Evolutionary conservation across 164 flowering plant genomes (phyloP), one percentile per base, ranked within the genome.

Genomic region (Chimonanthus salicifolius): DNA sequence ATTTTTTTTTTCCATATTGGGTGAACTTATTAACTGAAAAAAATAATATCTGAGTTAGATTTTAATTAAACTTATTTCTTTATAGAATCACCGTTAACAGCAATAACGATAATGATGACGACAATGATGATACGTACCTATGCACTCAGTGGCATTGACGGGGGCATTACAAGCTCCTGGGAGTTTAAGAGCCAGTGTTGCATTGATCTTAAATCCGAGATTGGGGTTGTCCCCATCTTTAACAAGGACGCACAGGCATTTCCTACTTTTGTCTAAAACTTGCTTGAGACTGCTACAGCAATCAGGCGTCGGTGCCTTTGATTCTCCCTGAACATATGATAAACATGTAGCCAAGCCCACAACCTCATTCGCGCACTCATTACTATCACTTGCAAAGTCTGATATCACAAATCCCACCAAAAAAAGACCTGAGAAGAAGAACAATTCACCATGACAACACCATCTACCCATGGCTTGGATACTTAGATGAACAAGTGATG

Each of bases 231-330:
- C 74, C 6, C 86, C 64, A 64, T 92, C 92, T 77, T 84, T 87
- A 11, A 91, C 77, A 44, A 93, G 78, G 43, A 92, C 43, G 49
- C 98, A 92, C 2, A 92, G 73, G 75, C 98, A 92, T 20, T 87
- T 84, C 76, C 58, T 81, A 82, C 87, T 85, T 76, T 79, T 85
- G 2, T 65, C 75, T 13, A 91, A 71, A 3, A 90, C 87, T 64
- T 80, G 73, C 49, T 86, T 83, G 45, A 93, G 83, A 0, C 93
- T 89, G 6, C 75, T 74, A 76, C 98, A 93, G 64, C 98, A 93
- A 69, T 93, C 96, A 0, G 74, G 71, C 3, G 96, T 85, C 0
- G 96, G 98, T 8, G 83, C 49, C 72, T 88, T 88, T 0, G 89
- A 83, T 0, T 79, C 62, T 0, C 92, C 92, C 6, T 88, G 79